Base-by-base conservation (phyloP, 805 yeast genomes). In the Lipomyces spencermartinsiae region DNA sequence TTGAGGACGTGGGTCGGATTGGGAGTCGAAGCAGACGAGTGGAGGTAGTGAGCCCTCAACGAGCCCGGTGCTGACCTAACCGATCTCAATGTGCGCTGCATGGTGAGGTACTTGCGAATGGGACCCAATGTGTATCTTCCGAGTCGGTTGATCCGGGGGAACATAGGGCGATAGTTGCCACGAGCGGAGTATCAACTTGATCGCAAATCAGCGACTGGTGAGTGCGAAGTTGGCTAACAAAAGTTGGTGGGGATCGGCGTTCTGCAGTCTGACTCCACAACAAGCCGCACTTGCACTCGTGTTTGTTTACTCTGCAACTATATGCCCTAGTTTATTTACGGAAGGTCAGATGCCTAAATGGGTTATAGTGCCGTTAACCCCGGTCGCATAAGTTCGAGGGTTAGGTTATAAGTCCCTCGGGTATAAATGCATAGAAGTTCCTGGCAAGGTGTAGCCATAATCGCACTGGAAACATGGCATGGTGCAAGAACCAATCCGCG, bases 11-110 rank as follows among this genome's bases (percentile, higher is more conserved):
- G 69, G n/a, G 71, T 60, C 8, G 73, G 75, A 29, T 58, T 71
- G 2, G 74, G 74, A 14, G 70, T 53, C 5, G 68, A 35, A 2
- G 70, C 65, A 4, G 75, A 71, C 22, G 73, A 72, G 55, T 71
- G 75, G 8, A 73, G 68, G 19, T 34, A 63, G 59, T 49, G 63
- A 22, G 71, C 71, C n/a, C 72, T 68, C 39, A 70, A 63, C 58
- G 67, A 66, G 34, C 25, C 37, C 16, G 74, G 72, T 16, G 69
- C 65, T 34, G 73, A 62, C 35, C 69, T 39, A 9, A 71, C 74
- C 19, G 59, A 33, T 25, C 73, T 63, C 22, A 71, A 61, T 29
- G 69, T 35, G 7, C 71, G 61, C 51, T 65, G 71, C 71, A 68
- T 68, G 29, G 25, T 37, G 56, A 29, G n/a, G n/a, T n/a, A n/a